Conservation (phyloP, 2,329 filamentous ascomycete genomes). For the Scedosporium dehoogii region DNA sequence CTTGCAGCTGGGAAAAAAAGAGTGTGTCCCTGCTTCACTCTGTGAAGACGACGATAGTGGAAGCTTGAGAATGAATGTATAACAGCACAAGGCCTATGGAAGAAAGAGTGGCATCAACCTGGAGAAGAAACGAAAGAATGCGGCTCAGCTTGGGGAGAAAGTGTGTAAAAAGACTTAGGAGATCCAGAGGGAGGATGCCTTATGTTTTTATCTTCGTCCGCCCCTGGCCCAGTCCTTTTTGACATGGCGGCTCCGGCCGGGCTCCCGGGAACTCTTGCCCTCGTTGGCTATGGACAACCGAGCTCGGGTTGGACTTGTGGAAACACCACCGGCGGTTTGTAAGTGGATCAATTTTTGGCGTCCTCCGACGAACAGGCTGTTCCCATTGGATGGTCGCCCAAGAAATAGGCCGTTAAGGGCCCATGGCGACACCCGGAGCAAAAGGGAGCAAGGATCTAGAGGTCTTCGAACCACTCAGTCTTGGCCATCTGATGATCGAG, state of each 20-base stretch:
- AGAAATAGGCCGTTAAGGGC: background rate
- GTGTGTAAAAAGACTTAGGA: background rate
- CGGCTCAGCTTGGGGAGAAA: background rate
- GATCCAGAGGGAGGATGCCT: background rate
- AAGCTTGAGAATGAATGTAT: slow-evolving; percentile 2
- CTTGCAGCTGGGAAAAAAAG: background rate
- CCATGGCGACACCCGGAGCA: background rate
- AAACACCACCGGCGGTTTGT: too few species aligned
- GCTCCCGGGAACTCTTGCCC: too few species aligned
- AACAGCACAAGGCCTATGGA: background rate
- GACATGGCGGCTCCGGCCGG: too few species aligned
- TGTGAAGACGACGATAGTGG: slow-evolving; percentile 5
- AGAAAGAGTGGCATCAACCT: background rate
- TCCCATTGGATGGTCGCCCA: background rate
- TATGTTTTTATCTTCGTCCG: background rate
- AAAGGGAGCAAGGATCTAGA: background rate
- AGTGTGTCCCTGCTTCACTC: slow-evolving; percentile 8
- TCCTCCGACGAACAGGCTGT: too few species aligned
- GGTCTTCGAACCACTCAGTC: background rate
- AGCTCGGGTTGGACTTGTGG: too few species aligned
- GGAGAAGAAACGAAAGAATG: slow-evolving; percentile 1
- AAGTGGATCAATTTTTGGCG: too few species aligned
- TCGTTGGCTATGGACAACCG: too few species aligned
- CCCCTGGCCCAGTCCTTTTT: too few species aligned
- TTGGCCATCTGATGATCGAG: background rate